Conservation (phyloP, 2,329 filamentous ascomycete species). For the Phaeomoniella chlamydospora region DNA sequence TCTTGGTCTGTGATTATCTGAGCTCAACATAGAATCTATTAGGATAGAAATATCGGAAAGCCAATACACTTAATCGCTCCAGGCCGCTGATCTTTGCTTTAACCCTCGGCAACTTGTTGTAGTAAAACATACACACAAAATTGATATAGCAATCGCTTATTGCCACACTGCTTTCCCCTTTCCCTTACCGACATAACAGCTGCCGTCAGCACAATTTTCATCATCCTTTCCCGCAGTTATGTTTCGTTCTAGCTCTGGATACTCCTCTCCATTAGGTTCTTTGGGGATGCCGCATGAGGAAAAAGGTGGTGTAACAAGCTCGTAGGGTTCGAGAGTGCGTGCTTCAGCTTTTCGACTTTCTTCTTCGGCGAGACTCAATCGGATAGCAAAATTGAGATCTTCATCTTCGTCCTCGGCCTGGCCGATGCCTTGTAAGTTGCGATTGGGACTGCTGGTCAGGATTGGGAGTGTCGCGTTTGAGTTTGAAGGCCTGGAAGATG, state of each 20-base stretch:
- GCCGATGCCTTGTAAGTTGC: slow-evolving; percentile 8
- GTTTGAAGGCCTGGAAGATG: slow-evolving; percentile 9
- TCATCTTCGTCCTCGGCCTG: slow-evolving; percentile 29
- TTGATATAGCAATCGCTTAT: too few relatives aligned
- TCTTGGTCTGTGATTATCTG: too few relatives aligned
- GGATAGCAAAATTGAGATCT: slow-evolving; percentile 47
- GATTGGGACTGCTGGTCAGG: slow-evolving; percentile 20
- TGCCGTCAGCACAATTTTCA: not conserved
- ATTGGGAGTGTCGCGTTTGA: slow-evolving; percentile 8
- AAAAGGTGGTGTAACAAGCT: not conserved
- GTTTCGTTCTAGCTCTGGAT: not conserved
- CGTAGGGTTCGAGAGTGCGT: not conserved
- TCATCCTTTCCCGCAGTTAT: not conserved
- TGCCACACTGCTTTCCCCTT: not conserved
- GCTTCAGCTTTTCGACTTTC: slow-evolving; percentile 25
- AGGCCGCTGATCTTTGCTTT: too few relatives aligned
- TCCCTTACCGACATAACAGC: not conserved
- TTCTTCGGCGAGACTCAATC: slow-evolving; percentile 47
- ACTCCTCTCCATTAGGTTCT: not conserved
- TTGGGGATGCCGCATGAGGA: too few relatives aligned
- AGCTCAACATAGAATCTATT: too few relatives aligned
- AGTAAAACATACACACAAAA: too few relatives aligned
- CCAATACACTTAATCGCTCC: too few relatives aligned
- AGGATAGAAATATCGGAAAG: too few relatives aligned
- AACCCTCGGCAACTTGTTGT: too few relatives aligned